Conservation (phyloP, 2,329 filamentous ascomycete species). For the Microdochium bolleyi region DNA sequence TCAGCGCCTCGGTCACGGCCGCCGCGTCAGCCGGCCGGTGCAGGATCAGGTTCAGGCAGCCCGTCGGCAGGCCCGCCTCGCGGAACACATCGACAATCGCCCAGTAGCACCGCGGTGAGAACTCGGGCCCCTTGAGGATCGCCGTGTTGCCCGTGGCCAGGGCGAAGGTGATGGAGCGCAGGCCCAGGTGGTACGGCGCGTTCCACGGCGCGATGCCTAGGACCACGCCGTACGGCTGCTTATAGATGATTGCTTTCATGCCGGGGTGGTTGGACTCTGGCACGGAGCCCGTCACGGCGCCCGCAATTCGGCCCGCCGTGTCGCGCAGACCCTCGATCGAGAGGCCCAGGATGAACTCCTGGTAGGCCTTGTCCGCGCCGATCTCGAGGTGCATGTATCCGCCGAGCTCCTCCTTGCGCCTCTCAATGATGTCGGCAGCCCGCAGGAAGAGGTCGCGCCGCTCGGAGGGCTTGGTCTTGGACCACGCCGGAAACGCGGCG, state of each 20-base stretch:
- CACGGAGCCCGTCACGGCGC: conserved; percentile 26
- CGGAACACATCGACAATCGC: conserved; percentile 22
- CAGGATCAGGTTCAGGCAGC: conserved; percentile 26
- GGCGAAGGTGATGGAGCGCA: conserved; percentile 10
- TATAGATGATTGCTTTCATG: conserved; percentile 4
- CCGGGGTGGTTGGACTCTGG: conserved; percentile 20
- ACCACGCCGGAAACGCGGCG: conserved; percentile 51
- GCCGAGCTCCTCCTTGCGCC: conserved; percentile 40
- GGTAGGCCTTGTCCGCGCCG: conserved; percentile 3
- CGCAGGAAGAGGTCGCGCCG: conserved; percentile 51
- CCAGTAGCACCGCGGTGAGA: conserved; percentile 16
- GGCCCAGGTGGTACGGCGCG: conserved; percentile 11
- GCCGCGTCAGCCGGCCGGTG: conserved; percentile 20
- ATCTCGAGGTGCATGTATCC: conserved; percentile 35
- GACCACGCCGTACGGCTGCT: conserved; percentile 14
- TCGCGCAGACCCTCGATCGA: conserved; percentile 31
- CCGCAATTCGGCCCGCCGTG: conserved; percentile 31
- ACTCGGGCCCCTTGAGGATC: conserved; percentile 20
- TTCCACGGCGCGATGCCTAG: conserved; percentile 20
- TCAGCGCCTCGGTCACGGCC: conserved; percentile 21
- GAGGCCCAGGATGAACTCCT: conserved; percentile 27
- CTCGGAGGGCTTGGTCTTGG: conserved; percentile 40
- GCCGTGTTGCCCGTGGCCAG: conserved; percentile 15
- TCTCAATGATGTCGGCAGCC: conserved; percentile 44
- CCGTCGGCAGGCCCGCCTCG: conserved; percentile 28